Evolutionary conservation across 495 filamentous ascomycete species (phyloP).

Genomic region (Paragyromitra xinjiangensis): DNA sequence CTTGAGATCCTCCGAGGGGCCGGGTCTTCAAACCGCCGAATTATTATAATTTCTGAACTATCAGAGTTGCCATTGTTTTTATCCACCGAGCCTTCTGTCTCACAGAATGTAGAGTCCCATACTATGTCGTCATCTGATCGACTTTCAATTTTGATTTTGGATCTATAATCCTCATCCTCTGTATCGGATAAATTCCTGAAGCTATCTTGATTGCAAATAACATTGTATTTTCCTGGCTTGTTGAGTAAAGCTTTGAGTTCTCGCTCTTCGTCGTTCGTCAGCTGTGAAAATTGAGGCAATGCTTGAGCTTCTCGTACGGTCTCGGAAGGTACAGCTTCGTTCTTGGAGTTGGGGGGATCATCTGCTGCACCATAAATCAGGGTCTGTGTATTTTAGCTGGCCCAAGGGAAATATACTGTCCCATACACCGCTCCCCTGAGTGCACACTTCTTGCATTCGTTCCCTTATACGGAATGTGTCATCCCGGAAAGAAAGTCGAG

Average conservation of each 20-base stretch:
- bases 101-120: slow-evolving; percentile 16
- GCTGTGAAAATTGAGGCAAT: slow-evolving; percentile 65
- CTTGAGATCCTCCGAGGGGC: slow-evolving; percentile 17
- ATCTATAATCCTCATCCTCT: slow-evolving; percentile 33
- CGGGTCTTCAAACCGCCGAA: slow-evolving; percentile 62
- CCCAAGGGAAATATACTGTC: slow-evolving; percentile 60
- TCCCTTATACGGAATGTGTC: slow-evolving; percentile 67
- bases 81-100: slow-evolving; percentile 10
- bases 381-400: slow-evolving; percentile 2
- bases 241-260: slow-evolving; percentile 67
- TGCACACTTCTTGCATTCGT: slow-evolving; percentile 66
- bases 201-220: slow-evolving; percentile 67
- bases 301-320: slow-evolving; percentile 43
- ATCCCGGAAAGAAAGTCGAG: slow-evolving; percentile 68
- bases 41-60: slow-evolving; percentile 40
- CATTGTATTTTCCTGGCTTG: slow-evolving; percentile 68
- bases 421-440: slow-evolving; percentile 66
- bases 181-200: slow-evolving; percentile 62
- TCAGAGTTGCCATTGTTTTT: slow-evolving; percentile 12
- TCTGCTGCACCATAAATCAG: slow-evolving; percentile 30
- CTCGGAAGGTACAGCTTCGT: slow-evolving; percentile 5
- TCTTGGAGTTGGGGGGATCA: background rate
- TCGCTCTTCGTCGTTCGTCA: slow-evolving; percentile 69
- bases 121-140: slow-evolving; percentile 39
- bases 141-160: slow-evolving; percentile 30